Base-by-base conservation (phyloP, 2,329 filamentous ascomycete genomes). In the Dactylellina leptospora region DNA sequence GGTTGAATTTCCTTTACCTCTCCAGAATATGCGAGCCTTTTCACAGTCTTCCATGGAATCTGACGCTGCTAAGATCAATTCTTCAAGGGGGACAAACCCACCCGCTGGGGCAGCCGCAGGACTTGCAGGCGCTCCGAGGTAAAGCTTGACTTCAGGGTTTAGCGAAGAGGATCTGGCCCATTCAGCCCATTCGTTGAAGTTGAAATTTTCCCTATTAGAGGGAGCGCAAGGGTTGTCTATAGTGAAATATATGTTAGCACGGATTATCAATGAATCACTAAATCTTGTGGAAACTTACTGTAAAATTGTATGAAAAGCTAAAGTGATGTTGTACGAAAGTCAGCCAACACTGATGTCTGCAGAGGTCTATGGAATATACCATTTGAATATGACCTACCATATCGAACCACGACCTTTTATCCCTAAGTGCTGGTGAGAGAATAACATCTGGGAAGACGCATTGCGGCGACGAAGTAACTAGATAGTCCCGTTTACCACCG, bases 191-290 rank as follows among this genome's bases (percentile, higher is more conserved):
- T 82, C 42, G 55, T 66, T 63, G 55, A 73, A 73, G 40, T 73
- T 73, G 61, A 53, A 73, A 36, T n/a, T 33, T 11, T 48, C 50
- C 3, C 44, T 82, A 82, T 64, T 72, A 73, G 82, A 78, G 0
- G 86, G 79, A 13, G 87, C 87, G 78, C 88, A 90, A 77, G 81
- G 85, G 81, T 88, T 89, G 82, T 88, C 69, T 88, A 79, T 88
- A 28, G 18, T 22, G 11, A 3, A 88, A 79, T 88, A 88, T 36
- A 22, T 13, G 10, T 8, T 40, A 40, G 36, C 36, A 5, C 18
- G 13, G 36, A 16, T 10, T 40, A n/a, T n/a, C n/a, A n/a, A n/a
- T n/a, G n/a, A n/a, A n/a, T n/a, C n/a, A n/a, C n/a, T 40, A 40
- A 16, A 11, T 11, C 1, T 83, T 66, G 83, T 79, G 28, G 89